phyloP scores from a whole-genome alignment of 2,329 filamentous ascomycete species.

The Aspergillus jensenii region DNA sequence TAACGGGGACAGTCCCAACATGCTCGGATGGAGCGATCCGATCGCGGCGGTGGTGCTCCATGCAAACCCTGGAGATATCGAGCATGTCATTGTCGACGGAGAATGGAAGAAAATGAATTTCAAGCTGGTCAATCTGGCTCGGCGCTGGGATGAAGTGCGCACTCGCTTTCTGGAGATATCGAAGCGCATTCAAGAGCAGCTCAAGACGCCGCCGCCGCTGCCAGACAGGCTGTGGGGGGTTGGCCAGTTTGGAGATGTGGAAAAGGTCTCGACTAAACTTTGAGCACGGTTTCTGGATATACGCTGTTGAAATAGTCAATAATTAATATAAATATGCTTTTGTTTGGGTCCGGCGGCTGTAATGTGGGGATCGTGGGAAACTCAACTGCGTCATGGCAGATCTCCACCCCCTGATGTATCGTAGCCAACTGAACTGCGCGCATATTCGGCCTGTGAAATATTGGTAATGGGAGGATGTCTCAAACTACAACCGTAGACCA shows the following conservation, averaged over 20 bases:
- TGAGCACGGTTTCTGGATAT: no score
- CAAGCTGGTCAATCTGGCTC: not conserved
- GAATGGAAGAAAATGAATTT: slow-evolving; percentile 5
- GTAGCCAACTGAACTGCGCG: no score
- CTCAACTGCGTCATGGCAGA: no score
- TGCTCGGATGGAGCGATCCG: slow-evolving; percentile 57
- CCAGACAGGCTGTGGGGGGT: not conserved
- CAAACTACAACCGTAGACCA: no score
- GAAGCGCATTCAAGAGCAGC: not conserved
- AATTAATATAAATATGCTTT: no score
- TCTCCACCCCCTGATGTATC: no score
- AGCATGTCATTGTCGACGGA: slow-evolving; percentile 7
- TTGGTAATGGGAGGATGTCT: no score
- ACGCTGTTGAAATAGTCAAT: no score
- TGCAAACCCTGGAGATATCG: slow-evolving; percentile 5
- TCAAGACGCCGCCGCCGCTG: not conserved
- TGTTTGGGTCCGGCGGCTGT: no score
- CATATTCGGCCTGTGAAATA: no score
- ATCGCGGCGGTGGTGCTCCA: slow-evolving; percentile 59
- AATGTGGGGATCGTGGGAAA: no score
- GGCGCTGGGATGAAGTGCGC: not conserved
- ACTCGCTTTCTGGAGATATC: not conserved
- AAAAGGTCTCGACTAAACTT: not conserved
- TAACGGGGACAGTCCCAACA: slow-evolving; percentile 47
- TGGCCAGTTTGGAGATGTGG: slow-evolving; percentile 1